Percentiles rank a stretch among this genome's conserved stretches.
Evolutionary conservation across 176 grass and related monocot species (phyloP).

Genomic region (Juncus inflexus): DNA sequence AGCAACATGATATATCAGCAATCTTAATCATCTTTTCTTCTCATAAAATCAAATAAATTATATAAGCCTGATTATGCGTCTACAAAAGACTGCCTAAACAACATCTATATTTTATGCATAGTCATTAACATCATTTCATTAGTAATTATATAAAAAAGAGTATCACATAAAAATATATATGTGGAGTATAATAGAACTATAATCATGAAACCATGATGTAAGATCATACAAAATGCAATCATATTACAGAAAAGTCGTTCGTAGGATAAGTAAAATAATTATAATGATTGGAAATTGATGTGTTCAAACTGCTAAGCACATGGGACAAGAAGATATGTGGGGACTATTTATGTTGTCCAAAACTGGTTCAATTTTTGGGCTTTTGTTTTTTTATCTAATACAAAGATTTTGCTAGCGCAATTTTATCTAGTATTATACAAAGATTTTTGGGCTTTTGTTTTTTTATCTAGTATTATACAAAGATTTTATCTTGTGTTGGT

Average conservation of each 20-base stretch:
- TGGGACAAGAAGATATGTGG: neutral
- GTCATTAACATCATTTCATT: neutral
- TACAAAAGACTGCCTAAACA: too few species aligned
- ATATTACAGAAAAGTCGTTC: conserved; percentile 5
- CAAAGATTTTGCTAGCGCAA: too few species aligned
- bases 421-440: neutral
- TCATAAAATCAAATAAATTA: too few species aligned
- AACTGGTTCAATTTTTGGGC: neutral
- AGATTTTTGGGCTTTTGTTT: too few species aligned
- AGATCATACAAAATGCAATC: conserved; percentile 8
- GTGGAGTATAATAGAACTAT: neutral
- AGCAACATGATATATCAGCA: too few species aligned
- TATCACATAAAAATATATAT: neutral
- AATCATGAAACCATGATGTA: neutral
- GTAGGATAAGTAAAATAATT: neutral
- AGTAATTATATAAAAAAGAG: neutral
- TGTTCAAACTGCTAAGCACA: conserved; percentile 20
- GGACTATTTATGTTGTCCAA: neutral
- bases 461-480: neutral
- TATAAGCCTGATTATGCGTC: too few species aligned
- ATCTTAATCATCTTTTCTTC: too few species aligned
- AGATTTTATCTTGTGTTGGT: too few species aligned
- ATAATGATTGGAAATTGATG: conserved; percentile 10
- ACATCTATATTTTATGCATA: neutral
- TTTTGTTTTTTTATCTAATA: neutral